Evolutionary conservation across 2,329 filamentous ascomycete species (phyloP), one percentile per base, ranked within the genome.

Genomic region (Alternaria ventricosa): DNA sequence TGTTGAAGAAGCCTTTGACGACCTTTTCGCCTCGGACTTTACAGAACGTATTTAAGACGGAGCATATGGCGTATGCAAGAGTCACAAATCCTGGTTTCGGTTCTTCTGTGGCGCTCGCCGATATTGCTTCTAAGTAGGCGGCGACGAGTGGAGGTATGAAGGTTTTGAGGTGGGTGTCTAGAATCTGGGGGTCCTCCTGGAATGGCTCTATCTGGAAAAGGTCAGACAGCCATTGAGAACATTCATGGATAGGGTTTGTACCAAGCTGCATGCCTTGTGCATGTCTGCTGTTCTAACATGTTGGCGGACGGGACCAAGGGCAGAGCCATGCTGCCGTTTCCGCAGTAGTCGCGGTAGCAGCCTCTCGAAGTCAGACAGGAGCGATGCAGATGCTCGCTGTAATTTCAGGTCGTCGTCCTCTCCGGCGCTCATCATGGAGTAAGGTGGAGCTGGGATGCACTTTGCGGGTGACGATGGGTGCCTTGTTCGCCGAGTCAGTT

Each of bases 21-120:
- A 99, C 91, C 80, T 98, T 98, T 77, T 96, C 90, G 23, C 96
- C 95, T 57, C 96, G 88, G 55, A 98, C 91, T 81, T 99, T 99
- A 85, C 94, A 97, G 64, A 99, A 91, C 0, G 90, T 91, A 77
- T 98, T 98, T 36, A 99, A 80, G 3, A 98, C 84, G 65, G 87
- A 88, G 78, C 91, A 93, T 59, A 97, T 89, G 5, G 93, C 94
- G 64, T 77, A 72, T 13, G 71, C 75, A 44, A 73, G 70, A 33
- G 74, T 80, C 57, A 72, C 57, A 46, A 65, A 71, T 41, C 66
- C 71, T 47, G 75, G 72, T 53, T 68, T 74, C 13, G 59, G 49
- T 7, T 65, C 65, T 15, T 67, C 64, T 49, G 28, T 61, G 11
- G 64, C 36, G 74, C 79, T 20, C 72, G 65, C 23, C 58, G 83